Percentiles rank a stretch among this genome's conserved stretches.
These are phyloP conservation scores for Plectosphaerella plurivora DNA, from an alignment of 2,329 filamentous ascomycete species.

Conservation along the genomic window DNA sequence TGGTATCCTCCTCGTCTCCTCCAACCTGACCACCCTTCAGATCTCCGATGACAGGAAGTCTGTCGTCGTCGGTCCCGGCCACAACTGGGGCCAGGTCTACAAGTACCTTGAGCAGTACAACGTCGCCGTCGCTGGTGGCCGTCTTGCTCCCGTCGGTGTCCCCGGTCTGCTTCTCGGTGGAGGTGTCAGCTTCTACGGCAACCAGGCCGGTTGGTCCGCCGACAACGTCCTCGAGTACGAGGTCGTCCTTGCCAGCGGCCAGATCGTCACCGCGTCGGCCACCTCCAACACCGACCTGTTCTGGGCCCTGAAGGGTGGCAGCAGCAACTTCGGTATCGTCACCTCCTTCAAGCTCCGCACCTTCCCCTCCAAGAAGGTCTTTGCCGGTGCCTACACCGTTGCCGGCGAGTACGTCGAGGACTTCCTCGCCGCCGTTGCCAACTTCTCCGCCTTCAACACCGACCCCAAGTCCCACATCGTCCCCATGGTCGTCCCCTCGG, in stretches of 20 bases:
- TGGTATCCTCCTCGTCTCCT: conserved; percentile 31
- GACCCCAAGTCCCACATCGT: conserved; percentile 17
- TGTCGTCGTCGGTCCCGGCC: conserved; percentile 22
- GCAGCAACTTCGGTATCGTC: conserved; percentile 7
- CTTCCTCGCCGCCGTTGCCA: conserved; percentile 15
- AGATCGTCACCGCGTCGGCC: conserved; percentile 32
- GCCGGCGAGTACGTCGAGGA: conserved; percentile 10
- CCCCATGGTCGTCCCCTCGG: conserved; percentile 14
- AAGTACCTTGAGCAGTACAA: conserved; percentile 16
- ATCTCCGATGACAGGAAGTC: conserved; percentile 19
- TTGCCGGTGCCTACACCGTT: conserved; percentile 16
- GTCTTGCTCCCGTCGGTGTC: conserved; percentile 22
- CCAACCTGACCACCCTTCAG: conserved; percentile 22
- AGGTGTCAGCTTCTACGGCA: conserved; percentile 25
- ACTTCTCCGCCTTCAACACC: conserved; percentile 16
- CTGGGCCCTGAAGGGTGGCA: conserved; percentile 38
- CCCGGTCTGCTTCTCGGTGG: conserved; percentile 23
- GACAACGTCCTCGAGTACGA: conserved; percentile 26
- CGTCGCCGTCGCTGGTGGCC: conserved; percentile 18
- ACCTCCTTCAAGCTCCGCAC: conserved; percentile 35
- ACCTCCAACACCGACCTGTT: conserved; percentile 32
- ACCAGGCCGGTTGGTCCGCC: conserved; percentile 20
- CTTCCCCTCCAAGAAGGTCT: conserved; percentile 16
- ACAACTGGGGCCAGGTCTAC: conserved; percentile 24
- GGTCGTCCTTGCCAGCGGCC: conserved; percentile 36